Percentiles rank a stretch among this genome's conserved stretches.
phyloP scores from a whole-genome alignment of 129 eudicot genomes.

The Scalesia atractyloides region DNA sequence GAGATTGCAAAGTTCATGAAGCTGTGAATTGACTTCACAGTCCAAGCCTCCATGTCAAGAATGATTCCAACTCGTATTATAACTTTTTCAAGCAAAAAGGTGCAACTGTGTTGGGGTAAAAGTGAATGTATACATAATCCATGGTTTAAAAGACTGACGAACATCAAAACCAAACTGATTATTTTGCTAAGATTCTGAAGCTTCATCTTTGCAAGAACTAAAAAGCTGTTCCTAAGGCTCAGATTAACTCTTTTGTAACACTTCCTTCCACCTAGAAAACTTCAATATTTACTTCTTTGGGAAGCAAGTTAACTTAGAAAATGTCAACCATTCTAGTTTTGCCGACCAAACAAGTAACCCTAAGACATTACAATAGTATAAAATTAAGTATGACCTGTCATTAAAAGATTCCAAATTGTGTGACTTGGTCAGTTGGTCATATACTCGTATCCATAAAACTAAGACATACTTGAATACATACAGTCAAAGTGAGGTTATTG shows the following conservation, averaged over 20 bases:
- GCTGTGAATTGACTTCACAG: constrained; percentile 3
- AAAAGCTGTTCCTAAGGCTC: neutral
- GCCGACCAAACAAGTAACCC: too few species aligned
- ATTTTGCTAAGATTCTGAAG: neutral
- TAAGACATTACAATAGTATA: too few species aligned
- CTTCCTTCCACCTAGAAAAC: neutral
- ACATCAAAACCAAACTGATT: neutral
- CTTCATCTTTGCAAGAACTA: neutral
- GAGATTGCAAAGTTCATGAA: constrained; percentile 12
- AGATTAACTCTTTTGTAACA: neutral
- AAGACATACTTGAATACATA: neutral
- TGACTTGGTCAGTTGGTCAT: neutral
- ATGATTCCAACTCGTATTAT: constrained; percentile 12
- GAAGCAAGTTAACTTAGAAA: neutral
- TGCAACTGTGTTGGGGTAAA: neutral
- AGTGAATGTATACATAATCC: neutral
- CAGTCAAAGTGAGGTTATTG: neutral
- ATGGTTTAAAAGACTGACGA: neutral
- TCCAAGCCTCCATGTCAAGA: constrained; percentile 19
- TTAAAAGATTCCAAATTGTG: neutral
- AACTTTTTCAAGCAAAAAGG: constrained; percentile 2
- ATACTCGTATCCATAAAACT: neutral
- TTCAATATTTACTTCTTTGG: neutral
- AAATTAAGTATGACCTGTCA: neutral
- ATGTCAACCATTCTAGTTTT: too few species aligned